These are phyloP conservation scores for Populus deltoides DNA, from an alignment of 345 rosid genomes.

Conservation along the genomic window DNA sequence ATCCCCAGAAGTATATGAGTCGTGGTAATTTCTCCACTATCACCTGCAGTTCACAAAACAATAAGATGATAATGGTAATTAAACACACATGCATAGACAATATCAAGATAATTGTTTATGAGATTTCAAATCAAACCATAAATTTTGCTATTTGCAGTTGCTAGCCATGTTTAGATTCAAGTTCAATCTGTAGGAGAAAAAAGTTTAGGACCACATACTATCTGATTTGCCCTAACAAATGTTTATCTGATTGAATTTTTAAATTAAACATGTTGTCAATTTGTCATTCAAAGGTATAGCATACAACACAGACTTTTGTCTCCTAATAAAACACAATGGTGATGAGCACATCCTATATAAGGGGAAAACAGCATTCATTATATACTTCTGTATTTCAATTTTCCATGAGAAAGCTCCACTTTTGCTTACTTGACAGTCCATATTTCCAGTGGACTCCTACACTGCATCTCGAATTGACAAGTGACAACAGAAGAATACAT, in stretches of 20 bases:
- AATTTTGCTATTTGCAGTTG: background rate
- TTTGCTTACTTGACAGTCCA: too few relatives aligned
- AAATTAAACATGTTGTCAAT: too few relatives aligned
- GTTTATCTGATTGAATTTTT: background rate
- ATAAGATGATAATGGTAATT: background rate
- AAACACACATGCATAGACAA: background rate
- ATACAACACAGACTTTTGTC: too few relatives aligned
- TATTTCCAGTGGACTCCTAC: too few relatives aligned
- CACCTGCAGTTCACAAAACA: slow-evolving; percentile 43
- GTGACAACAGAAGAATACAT: background rate
- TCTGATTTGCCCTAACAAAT: background rate
- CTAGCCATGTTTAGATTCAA: background rate
- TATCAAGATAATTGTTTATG: background rate
- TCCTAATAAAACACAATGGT: too few relatives aligned
- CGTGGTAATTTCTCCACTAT: slow-evolving; percentile 74
- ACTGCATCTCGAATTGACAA: too few relatives aligned
- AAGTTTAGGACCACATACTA: background rate
- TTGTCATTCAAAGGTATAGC: too few relatives aligned
- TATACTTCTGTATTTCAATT: too few relatives aligned
- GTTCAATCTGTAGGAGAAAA: background rate
- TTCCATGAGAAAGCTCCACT: too few relatives aligned
- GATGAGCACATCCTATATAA: too few relatives aligned
- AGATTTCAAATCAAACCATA: background rate
- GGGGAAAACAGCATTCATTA: too few relatives aligned
- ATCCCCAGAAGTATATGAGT: slow-evolving; percentile 69